phyloP scores from a whole-genome alignment of 2,329 filamentous ascomycete species.

The Camillea tinctor region DNA sequence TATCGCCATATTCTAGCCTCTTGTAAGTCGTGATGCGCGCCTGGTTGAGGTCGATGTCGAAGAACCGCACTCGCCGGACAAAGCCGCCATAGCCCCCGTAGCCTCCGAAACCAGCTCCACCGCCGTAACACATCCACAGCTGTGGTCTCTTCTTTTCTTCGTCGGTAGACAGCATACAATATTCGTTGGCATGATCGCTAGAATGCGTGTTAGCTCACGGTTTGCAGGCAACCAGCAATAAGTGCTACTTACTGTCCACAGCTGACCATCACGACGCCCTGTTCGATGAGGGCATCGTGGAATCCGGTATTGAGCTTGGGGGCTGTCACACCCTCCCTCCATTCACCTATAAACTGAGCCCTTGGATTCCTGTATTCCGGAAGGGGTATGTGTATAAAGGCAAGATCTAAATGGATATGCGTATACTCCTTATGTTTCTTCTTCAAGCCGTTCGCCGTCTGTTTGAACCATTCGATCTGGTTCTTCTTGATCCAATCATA shows the following conservation, averaged over 20 bases:
- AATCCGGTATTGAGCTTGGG: conserved; percentile 92
- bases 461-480: conserved; percentile 93
- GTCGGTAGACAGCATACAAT: conserved; percentile 71
- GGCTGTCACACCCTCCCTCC: conserved; percentile 82
- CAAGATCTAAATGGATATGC: conserved; percentile 90
- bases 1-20: conserved; percentile 69
- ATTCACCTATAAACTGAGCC: conserved; percentile 65
- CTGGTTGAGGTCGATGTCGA: conserved; percentile 90
- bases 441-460: conserved; percentile 71
- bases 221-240: not conserved
- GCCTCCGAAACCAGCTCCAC: conserved; percentile 87
- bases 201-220: conserved; percentile 7
- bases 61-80: conserved; percentile 79
- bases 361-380: conserved; percentile 75
- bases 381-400: conserved; percentile 95
- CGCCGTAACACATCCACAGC: conserved; percentile 98
- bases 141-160: conserved; percentile 57
- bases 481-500: conserved; percentile 97
- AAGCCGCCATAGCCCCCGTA: conserved; percentile 91
- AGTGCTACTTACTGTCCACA: conserved; percentile 78
- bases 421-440: conserved; percentile 80
- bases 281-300: conserved; percentile 80
- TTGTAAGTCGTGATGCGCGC: conserved; percentile 92
- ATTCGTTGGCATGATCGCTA: conserved; percentile 94
- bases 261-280: conserved; percentile 82